Base-by-base conservation (phyloP, 495 filamentous ascomycete species). In the Aspergillus bertholletiae region DNA sequence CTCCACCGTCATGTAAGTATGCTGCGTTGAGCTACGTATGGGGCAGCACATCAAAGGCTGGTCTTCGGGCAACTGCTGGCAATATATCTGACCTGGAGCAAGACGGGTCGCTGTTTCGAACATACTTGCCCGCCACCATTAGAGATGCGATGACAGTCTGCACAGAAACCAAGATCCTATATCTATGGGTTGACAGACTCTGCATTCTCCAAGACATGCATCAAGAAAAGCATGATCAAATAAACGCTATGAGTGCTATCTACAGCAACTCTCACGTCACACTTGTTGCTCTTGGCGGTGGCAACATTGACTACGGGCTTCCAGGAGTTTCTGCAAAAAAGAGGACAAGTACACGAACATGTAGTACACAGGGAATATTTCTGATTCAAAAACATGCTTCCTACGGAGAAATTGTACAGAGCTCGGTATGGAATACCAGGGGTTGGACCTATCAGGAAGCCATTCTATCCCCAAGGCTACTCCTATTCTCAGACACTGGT, bases 181-280 rank as follows among this genome's bases (percentile, higher is more conserved):
- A 66, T 37, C 50, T 74, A 11, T 74, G 70, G 70, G 59, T 72
- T 13, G 70, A 74, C 45, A 44, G 55, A 8, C 49, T 73, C 18
- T 75, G 71, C 53, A 74, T 74, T 20, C 37, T 65, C 2, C 68
- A 74, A 50, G 63, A 72, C 27, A 56, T 64, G 20, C 53, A 30
- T 1, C 21, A 51, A 3, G 58, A 67, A 15, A 68, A 70, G 15
- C 50, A 60, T 7, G 32, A 39, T 13, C 64, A 74, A 28, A 55
- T 74, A 17, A 54, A 49, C 20, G 54, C 51, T 1, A 74, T 75
- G 72, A 61, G 57, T 1, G 40, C 52, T 22, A 73, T 75, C 21
- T 75, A 75, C 54, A 47, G 55, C 1, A 45, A 62, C 7, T 54
- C 71, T 7, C 51, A 58, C 24, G 47, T 75, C 17, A 73, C 66